These are phyloP conservation scores for Medicago arabica DNA, from an alignment of 306 rosid genomes.

Conservation along the genomic window DNA sequence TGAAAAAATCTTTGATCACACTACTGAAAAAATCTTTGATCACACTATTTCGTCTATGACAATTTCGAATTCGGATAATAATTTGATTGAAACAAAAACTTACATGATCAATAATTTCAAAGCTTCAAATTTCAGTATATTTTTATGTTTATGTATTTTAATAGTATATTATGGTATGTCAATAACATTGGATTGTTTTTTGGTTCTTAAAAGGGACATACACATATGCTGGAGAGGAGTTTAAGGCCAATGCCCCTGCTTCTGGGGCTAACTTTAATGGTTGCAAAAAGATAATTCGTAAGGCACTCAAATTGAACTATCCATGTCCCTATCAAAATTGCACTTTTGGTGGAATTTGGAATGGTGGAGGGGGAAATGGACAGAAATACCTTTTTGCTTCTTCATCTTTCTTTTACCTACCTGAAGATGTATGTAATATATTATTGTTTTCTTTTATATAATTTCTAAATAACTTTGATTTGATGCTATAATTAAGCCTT, in stretches of 20 bases:
- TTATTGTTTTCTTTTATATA: not conserved
- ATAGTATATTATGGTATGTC: no score
- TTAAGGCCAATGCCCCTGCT: constrained; percentile 49
- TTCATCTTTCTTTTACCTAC: constrained; percentile 78
- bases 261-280: constrained; percentile 58
- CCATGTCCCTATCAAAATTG: constrained; percentile 68
- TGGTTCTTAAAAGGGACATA: constrained; percentile 24
- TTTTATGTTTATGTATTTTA: not conserved
- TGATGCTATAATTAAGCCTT: not conserved
- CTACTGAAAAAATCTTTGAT: no score
- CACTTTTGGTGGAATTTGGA: constrained; percentile 86
- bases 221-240: constrained; percentile 56
- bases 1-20: no score
- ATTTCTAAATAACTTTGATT: not conserved
- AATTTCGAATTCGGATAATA: no score
- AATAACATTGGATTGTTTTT: not conserved
- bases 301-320: constrained; percentile 65
- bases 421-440: constrained; percentile 56
- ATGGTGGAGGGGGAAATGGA: constrained; percentile 86
- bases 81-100: no score
- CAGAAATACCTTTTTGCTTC: constrained; percentile 66
- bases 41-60: no score
- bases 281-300: constrained; percentile 55
- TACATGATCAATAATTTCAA: no score
- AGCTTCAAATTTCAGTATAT: no score